Conservation (phyloP, 108 stramenopile genomes). For the Fragilaria radians region DNA sequence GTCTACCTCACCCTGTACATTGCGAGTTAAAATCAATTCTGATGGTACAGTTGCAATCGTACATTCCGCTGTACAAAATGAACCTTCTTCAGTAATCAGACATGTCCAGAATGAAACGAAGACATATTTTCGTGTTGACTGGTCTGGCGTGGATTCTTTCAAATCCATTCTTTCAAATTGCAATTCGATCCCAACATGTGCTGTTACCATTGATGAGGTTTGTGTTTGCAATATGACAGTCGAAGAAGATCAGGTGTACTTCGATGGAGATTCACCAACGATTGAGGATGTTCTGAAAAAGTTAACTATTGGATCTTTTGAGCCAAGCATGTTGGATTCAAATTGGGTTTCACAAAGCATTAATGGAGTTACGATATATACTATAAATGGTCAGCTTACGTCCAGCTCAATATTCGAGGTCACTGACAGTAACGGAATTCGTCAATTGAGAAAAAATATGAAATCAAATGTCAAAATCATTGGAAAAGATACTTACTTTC, state of each 20-base stretch:
- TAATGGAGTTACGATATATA: conserved; percentile 21
- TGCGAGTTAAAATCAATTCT: conserved; percentile 45
- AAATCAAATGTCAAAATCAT: conserved; percentile 33
- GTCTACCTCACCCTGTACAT: conserved; percentile 33
- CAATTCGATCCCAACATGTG: not conserved
- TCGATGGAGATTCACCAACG: conserved; percentile 16
- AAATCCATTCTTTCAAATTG: not conserved
- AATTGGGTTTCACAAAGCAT: not conserved
- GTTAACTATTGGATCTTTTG: conserved; percentile 33
- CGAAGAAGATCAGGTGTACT: conserved; percentile 32
- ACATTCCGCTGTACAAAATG: not conserved
- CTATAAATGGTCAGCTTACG: conserved; percentile 10
- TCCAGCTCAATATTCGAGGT: conserved; percentile 39
- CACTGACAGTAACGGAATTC: conserved; percentile 24
- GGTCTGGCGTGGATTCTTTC: not conserved
- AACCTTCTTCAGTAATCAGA: not conserved
- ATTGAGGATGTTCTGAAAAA: conserved; percentile 24
- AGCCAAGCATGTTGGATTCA: conserved; percentile 20
- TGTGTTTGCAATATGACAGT: conserved; percentile 45
- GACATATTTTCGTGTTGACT: conserved; percentile 10
- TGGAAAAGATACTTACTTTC: conserved; percentile 34
- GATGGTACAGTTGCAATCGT: conserved; percentile 54
- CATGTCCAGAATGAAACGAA: not conserved
- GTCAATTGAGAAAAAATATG: conserved; percentile 37
- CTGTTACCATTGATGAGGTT: not conserved